phyloP scores from a whole-genome alignment of 805 yeast species.

The Barnettozyma populi region DNA sequence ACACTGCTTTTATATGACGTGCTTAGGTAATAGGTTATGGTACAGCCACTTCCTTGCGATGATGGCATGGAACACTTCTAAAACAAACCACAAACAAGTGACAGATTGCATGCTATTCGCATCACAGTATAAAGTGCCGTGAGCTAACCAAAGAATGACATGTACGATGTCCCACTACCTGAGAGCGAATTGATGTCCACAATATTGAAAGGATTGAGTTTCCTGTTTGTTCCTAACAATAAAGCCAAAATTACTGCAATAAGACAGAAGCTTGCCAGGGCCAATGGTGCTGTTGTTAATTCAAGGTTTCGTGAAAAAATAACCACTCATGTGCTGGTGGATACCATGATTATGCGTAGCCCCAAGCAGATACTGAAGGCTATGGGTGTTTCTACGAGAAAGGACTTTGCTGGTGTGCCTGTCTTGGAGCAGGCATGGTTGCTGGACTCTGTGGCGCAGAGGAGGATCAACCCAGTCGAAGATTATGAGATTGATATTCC shows the following conservation, averaged over 20 bases:
- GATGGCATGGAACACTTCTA: background rate
- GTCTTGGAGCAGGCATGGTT: slow-evolving; percentile 21
- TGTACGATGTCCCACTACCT: slow-evolving; percentile 5
- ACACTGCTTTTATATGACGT: background rate
- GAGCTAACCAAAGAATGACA: background rate
- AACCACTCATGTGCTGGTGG: slow-evolving; percentile 21
- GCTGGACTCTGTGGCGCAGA: slow-evolving; percentile 15
- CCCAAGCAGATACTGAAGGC: slow-evolving; percentile 9
- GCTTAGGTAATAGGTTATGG: background rate
- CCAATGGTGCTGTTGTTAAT: slow-evolving; percentile 16
- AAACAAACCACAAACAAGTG: background rate
- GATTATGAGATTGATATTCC: slow-evolving; percentile 12
- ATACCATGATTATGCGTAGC: slow-evolving; percentile 9
- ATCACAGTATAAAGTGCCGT: background rate
- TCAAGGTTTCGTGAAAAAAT: slow-evolving; percentile 1
- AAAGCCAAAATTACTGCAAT: slow-evolving; percentile 14
- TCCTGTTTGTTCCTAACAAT: slow-evolving; percentile 21
- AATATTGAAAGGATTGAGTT: slow-evolving; percentile 14
- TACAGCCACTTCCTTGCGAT: background rate
- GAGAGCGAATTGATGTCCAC: slow-evolving; percentile 8
- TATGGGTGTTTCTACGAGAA: slow-evolving; percentile 4
- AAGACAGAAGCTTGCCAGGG: slow-evolving; percentile 15
- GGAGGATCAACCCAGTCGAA: background rate
- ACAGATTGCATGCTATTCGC: background rate
- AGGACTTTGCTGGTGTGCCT: background rate